Evolutionary conservation across 2,329 filamentous ascomycete species (phyloP).

Genomic region (Colletotrichum endophyticum): DNA sequence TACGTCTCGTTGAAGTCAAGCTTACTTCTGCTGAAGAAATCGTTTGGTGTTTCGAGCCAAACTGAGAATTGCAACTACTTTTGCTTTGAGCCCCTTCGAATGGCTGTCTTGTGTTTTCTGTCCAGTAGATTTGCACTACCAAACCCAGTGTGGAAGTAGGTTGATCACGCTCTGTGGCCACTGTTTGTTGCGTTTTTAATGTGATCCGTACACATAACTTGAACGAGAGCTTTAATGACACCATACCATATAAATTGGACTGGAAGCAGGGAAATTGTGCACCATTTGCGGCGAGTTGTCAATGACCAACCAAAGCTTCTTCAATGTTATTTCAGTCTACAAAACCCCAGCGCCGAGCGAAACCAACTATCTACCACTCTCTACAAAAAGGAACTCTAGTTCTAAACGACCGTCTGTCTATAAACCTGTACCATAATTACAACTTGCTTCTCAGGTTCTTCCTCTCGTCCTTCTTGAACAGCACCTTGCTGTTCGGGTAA

Average conservation of each 20-base stretch:
- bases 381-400: not conserved
- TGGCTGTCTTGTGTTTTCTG: not conserved
- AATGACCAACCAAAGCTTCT: not conserved
- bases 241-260: not conserved
- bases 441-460: slow-evolving; percentile 50
- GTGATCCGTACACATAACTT: not conserved
- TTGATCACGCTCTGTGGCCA: not conserved
- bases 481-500: slow-evolving; percentile 65
- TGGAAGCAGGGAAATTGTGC: not conserved
- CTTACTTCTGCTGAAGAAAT: not conserved
- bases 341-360: not conserved
- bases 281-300: not conserved
- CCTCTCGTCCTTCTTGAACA: slow-evolving; percentile 66
- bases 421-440: slow-evolving; percentile 28
- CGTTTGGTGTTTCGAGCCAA: not conserved
- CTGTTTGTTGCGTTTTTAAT: not conserved
- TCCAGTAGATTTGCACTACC: not conserved
- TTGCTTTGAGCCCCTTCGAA: not conserved
- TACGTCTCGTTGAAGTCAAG: not conserved
- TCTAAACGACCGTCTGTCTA: not conserved
- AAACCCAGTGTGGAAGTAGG: not conserved
- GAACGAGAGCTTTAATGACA: not conserved
- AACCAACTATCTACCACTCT: not conserved
- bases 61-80: not conserved
- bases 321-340: not conserved